Conservation (phyloP, 2,329 filamentous ascomycete species). For the Fusarium foetens region DNA sequence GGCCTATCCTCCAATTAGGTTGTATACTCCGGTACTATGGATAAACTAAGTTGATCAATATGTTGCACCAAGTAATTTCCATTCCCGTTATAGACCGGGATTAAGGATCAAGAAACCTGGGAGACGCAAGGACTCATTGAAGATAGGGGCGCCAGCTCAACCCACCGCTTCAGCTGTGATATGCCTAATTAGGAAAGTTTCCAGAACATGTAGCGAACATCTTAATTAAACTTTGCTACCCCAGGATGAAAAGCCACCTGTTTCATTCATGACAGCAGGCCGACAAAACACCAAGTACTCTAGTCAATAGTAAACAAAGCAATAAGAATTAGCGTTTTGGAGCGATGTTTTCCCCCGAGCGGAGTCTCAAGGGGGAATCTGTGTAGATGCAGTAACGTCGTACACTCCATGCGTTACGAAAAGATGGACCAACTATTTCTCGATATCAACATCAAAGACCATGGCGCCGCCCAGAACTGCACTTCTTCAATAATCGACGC, state of each 20-base stretch:
- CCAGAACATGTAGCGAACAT: constrained; percentile 2
- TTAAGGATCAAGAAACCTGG: constrained; percentile 25
- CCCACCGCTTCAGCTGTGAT: constrained; percentile 20
- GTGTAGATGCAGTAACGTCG: background rate
- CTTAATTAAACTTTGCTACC: constrained; percentile 12
- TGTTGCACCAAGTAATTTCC: constrained; percentile 44
- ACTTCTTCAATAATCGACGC: background rate
- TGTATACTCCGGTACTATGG: constrained; percentile 35
- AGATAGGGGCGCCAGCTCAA: constrained; percentile 40
- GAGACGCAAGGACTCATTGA: constrained; percentile 13
- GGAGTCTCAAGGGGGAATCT: background rate
- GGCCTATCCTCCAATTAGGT: constrained; percentile 32
- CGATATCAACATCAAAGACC: background rate
- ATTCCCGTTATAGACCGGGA: constrained; percentile 36
- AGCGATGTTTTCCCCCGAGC: background rate
- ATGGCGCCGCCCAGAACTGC: background rate
- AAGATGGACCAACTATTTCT: background rate
- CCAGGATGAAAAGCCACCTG: constrained; percentile 5
- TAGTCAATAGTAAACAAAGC: background rate
- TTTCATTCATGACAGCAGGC: background rate
- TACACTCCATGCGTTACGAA: constrained; percentile 3
- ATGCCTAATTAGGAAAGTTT: constrained; percentile 15
- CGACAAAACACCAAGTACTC: background rate
- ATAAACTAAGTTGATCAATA: constrained; percentile 26
- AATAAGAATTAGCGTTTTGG: background rate